Conservation (phyloP, 345 rosid species). For the Bruguiera gymnorhiza region DNA sequence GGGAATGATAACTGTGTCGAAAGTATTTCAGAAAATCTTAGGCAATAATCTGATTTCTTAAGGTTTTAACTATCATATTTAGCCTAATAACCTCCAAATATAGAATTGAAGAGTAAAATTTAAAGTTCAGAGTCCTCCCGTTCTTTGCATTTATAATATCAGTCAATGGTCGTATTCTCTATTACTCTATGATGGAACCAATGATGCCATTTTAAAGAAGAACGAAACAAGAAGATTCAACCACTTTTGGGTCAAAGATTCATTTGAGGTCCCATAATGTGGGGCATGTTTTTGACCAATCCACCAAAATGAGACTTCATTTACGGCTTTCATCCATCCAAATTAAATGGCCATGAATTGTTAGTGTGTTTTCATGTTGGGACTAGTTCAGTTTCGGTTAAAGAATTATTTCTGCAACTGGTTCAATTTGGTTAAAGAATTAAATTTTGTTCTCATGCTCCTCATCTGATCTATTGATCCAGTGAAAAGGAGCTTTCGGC, state of each 20-base stretch:
- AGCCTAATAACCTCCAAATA: too few relatives aligned
- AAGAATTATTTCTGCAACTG: neutral
- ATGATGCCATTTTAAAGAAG: neutral
- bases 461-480: too few relatives aligned
- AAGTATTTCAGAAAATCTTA: too few relatives aligned
- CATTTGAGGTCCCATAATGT: slow-evolving; percentile 7
- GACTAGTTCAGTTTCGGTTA: neutral
- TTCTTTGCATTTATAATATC: neutral
- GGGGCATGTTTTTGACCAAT: neutral
- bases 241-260: slow-evolving; percentile 27
- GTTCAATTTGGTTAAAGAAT: too few relatives aligned
- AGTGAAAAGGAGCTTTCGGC: neutral
- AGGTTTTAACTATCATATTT: too few relatives aligned
- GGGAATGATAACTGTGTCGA: too few relatives aligned
- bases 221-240: neutral
- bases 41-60: too few relatives aligned
- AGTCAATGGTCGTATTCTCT: neutral
- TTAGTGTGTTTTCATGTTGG: neutral
- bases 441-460: too few relatives aligned
- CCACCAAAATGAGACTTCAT: neutral
- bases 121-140: too few relatives aligned
- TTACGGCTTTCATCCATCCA: slow-evolving; percentile 2
- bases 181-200: neutral
- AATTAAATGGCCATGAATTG: neutral
- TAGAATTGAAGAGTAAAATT: too few relatives aligned